Evolutionary conservation across 2,329 filamentous ascomycete genomes (phyloP), one percentile per base, ranked within the genome.

Genomic region (Pseudogymnoascus sp.): DNA sequence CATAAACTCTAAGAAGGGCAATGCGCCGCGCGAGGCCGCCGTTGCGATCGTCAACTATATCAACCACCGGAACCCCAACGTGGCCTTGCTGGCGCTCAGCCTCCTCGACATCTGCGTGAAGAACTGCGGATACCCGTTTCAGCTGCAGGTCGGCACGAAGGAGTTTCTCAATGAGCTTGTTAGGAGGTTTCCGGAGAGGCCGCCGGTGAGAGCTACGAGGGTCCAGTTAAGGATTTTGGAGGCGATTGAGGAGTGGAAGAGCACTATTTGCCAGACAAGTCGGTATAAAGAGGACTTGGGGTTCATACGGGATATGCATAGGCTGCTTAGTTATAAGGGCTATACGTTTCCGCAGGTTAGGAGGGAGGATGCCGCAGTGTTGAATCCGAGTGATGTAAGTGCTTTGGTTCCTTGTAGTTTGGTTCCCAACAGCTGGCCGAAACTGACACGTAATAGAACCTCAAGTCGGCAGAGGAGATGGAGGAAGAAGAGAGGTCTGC

Each of bases 141-240:
- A 99, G 73, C 86, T 99, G 64, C 94, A 99, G 77, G 97, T 99
- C 74, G 92, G 90, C 76, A 97, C 94, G 69, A 99, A 99, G 76
- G 94, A 99, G 73, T 99, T 99, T 71, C 86, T 99, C 70, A 99
- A 99, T 77, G 94, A 99, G 79, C 86, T 99, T 65, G 94, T 99
- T 66, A 87, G 94, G 69, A 85, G 94, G 68, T 99, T 99, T 72
- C 94, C 94, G 59, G 94, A 99, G 77, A 84, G 93, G 23, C 94
- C 94, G 53, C 92, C 93, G 1, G 82, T 94, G 65, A 89, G 94
- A 65, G 81, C 91, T 47, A 91, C 90, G 47, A 84, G 92, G 66
- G 92, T 97, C 37, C 94, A 97, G 80, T 83, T 85, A 74, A 91
- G 91, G 78, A 97, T 99, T 65, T 83, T 99, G 69, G 94, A 97